These are phyloP conservation scores for Blastocystis sp. DNA, from an alignment of 352 stramenopile species.

Conservation along the genomic window DNA sequence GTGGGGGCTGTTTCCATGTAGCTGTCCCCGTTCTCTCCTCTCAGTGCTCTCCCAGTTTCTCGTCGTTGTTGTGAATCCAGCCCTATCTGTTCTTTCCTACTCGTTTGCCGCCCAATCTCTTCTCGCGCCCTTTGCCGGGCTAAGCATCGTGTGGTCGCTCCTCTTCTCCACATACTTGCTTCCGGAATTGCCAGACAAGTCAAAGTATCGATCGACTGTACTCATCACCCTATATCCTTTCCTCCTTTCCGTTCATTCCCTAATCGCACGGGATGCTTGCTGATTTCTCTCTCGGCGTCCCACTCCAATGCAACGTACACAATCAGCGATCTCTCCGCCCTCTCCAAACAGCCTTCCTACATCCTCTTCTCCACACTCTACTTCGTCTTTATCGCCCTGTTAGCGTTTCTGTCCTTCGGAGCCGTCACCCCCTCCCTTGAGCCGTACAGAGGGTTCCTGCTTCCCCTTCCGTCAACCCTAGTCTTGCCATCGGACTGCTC, in stretches of 20 bases:
- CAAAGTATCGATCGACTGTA: constrained; percentile 38
- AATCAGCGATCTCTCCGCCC: constrained; percentile 1
- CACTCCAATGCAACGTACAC: constrained; percentile 1
- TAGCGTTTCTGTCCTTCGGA: constrained; percentile 8
- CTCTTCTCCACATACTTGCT: constrained; percentile 40
- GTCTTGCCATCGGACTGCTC: constrained; percentile 33
- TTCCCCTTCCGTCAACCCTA: constrained; percentile 6
- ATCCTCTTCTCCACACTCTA: constrained; percentile 39
- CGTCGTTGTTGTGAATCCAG: constrained; percentile 47
- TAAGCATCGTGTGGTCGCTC: constrained; percentile 59
- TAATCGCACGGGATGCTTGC: constrained; percentile 51
- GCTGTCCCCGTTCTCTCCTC: constrained; percentile 12
- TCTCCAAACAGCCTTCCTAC: background rate
- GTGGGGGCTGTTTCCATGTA: background rate
- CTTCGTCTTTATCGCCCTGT: background rate
- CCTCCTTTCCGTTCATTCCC: background rate
- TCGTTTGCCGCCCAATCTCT: constrained; percentile 55
- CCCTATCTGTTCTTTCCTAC: constrained; percentile 49
- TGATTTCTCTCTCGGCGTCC: constrained; percentile 45
- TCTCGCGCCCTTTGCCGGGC: constrained; percentile 47
- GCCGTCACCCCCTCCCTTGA: background rate
- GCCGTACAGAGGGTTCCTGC: background rate
- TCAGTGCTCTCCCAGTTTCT: constrained; percentile 33
- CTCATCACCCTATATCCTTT: constrained; percentile 67
- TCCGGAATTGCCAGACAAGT: constrained; percentile 20